Evolutionary conservation across 495 filamentous ascomycete genomes (phyloP).

Genomic region (Podospora anserina): DNA sequence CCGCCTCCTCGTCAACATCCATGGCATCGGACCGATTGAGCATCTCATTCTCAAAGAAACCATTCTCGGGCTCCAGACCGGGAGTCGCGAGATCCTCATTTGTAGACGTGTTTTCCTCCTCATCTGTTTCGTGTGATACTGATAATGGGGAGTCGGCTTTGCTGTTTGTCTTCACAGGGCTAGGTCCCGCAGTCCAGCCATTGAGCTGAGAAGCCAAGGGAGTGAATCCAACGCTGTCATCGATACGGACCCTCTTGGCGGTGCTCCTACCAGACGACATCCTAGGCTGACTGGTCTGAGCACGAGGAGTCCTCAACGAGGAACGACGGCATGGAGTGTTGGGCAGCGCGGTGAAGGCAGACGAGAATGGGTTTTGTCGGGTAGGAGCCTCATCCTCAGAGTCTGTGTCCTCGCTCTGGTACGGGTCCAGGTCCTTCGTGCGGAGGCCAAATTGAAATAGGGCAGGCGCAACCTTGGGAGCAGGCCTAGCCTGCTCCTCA

Average conservation of each 20-base stretch:
- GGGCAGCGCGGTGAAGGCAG: conserved; percentile 27
- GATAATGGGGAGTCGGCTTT: neutral
- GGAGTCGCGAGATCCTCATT: conserved; percentile 14
- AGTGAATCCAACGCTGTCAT: conserved; percentile 52
- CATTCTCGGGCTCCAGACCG: conserved; percentile 33
- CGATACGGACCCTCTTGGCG: conserved; percentile 22
- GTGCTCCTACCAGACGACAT: conserved; percentile 23
- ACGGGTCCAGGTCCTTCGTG: conserved; percentile 37
- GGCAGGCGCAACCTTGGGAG: conserved; percentile 23
- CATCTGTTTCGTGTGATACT: neutral
- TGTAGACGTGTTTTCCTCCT: neutral
- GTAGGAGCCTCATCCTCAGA: conserved; percentile 52
- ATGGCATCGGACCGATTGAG: conserved; percentile 34
- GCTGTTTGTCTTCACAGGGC: conserved; percentile 42
- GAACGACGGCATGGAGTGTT: conserved; percentile 28
- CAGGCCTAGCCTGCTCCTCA: conserved; percentile 29
- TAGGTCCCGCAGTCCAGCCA: conserved; percentile 53
- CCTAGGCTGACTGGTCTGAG: conserved; percentile 9
- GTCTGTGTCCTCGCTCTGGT: conserved; percentile 29
- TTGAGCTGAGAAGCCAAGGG: conserved; percentile 58
- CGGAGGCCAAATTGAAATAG: conserved; percentile 35
- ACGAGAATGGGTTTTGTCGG: conserved; percentile 27
- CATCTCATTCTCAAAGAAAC: conserved; percentile 61
- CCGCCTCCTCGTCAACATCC: conserved; percentile 35
- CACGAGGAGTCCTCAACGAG: conserved; percentile 31